These are phyloP conservation scores for Mucor lusitanicus DNA, from an alignment of 371 early-diverging fungal genomes.

Conservation along the genomic window DNA sequence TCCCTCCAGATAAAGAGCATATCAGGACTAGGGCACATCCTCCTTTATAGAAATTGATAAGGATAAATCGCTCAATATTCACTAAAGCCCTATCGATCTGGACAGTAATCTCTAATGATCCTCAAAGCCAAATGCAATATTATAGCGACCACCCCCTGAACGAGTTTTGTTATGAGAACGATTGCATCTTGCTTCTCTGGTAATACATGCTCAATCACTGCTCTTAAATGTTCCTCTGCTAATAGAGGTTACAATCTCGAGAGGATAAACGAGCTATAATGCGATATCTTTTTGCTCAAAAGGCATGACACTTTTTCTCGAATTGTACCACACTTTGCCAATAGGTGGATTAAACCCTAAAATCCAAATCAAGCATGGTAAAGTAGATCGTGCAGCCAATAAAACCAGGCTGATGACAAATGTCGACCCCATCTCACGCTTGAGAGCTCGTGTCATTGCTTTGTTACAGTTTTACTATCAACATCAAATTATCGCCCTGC, in stretches of 20 bases:
- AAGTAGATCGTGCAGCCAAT: slow-evolving; percentile 1
- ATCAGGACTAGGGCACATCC: background rate
- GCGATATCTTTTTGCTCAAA: background rate
- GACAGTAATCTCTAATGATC: too few species aligned
- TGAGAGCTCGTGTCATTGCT: background rate
- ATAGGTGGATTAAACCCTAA: background rate
- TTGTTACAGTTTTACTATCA: background rate
- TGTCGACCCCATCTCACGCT: slow-evolving; percentile 9
- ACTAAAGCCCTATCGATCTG: too few species aligned
- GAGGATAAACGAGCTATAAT: background rate
- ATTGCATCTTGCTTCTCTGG: background rate
- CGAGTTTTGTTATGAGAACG: too few species aligned
- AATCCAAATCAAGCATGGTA: slow-evolving; percentile 12
- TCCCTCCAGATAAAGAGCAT: background rate
- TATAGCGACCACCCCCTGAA: too few species aligned
- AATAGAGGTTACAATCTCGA: background rate
- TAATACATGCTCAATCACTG: background rate
- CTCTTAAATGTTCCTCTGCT: background rate
- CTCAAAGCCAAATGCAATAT: background rate
- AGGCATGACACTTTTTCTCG: background rate
- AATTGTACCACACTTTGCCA: background rate
- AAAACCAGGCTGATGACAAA: slow-evolving; percentile 11
- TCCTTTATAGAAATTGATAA: background rate
- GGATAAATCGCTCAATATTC: background rate
- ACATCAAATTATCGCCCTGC: background rate